Percentiles rank a stretch among this genome's conserved stretches.
Evolutionary conservation across 257 asterid species (phyloP).

Genomic region (Cruciata laevipes): DNA sequence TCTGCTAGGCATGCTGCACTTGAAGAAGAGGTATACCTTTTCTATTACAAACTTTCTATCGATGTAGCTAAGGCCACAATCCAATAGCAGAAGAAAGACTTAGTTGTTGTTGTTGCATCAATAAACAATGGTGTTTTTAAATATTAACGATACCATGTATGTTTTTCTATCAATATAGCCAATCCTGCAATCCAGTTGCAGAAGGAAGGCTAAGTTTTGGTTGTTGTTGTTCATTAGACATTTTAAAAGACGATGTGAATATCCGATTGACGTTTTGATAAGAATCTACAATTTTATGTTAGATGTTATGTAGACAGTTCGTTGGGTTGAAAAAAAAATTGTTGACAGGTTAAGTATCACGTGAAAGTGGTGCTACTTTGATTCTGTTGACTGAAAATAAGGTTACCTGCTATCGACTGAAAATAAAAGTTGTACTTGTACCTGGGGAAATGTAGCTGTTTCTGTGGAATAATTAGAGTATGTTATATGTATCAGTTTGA

Average conservation of each 20-base stretch:
- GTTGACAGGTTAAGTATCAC: not conserved
- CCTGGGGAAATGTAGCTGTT: not conserved
- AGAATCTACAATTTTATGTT: not conserved
- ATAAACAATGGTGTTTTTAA: too few species aligned
- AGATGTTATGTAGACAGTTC: too few species aligned
- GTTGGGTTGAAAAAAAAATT: too few species aligned
- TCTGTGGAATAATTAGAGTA: not conserved
- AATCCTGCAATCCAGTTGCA: too few species aligned
- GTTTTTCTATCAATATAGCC: too few species aligned
- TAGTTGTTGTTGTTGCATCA: too few species aligned
- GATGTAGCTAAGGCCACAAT: too few species aligned
- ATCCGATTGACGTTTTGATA: not conserved
- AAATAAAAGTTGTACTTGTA: not conserved
- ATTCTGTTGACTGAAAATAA: not conserved
- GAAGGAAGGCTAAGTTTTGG: too few species aligned
- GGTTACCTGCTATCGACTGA: too few species aligned
- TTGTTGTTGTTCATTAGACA: not conserved
- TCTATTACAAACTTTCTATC: not conserved
- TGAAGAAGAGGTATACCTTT: constrained; percentile 30
- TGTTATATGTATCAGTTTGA: not conserved
- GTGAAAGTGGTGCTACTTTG: not conserved
- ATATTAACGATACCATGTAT: too few species aligned
- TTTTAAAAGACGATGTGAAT: not conserved
- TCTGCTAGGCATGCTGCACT: constrained; percentile 70
- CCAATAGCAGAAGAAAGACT: too few species aligned